Percentiles rank a stretch among this genome's conserved stretches.
These are phyloP conservation scores for Fusarium oxysporum DNA, from an alignment of 2,329 filamentous ascomycete genomes.

Conservation along the genomic window DNA sequence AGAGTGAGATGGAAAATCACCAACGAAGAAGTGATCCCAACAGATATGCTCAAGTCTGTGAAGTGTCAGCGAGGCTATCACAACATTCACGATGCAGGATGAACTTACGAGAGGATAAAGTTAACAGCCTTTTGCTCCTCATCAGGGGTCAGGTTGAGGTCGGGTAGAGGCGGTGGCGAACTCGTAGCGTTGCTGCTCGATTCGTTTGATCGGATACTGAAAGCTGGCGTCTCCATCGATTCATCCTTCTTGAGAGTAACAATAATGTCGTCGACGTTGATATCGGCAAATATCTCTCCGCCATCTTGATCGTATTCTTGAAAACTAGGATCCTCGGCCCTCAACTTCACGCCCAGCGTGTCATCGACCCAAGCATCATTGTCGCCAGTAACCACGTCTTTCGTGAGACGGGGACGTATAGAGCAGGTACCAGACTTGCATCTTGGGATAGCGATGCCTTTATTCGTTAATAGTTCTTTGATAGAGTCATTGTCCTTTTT, in stretches of 20 bases:
- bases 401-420: neutral
- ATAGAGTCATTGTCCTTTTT: slow-evolving; percentile 59
- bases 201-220: slow-evolving; percentile 53
- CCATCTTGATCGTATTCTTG: slow-evolving; percentile 11
- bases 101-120: slow-evolving; percentile 63
- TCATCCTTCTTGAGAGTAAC: slow-evolving; percentile 58
- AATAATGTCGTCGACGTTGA: slow-evolving; percentile 53
- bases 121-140: slow-evolving; percentile 63
- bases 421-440: slow-evolving; percentile 18
- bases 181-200: slow-evolving; percentile 34
- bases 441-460: slow-evolving; percentile 38
- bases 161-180: slow-evolving; percentile 34
- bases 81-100: neutral
- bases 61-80: slow-evolving; percentile 6
- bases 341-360: slow-evolving; percentile 11
- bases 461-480: slow-evolving; percentile 47
- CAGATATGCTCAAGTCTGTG: slow-evolving; percentile 64
- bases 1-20: slow-evolving; percentile 53
- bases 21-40: slow-evolving; percentile 61
- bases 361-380: slow-evolving; percentile 39
- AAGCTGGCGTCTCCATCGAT: slow-evolving; percentile 56
- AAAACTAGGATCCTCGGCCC: neutral
- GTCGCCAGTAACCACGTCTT: neutral
- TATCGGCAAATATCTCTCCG: slow-evolving; percentile 48
- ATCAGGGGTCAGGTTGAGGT: slow-evolving; percentile 48